Percentiles rank a stretch among this genome's conserved stretches.
These are phyloP conservation scores for Trichoderma simmonsii DNA, from an alignment of 2,329 filamentous ascomycete species.

Conservation along the genomic window DNA sequence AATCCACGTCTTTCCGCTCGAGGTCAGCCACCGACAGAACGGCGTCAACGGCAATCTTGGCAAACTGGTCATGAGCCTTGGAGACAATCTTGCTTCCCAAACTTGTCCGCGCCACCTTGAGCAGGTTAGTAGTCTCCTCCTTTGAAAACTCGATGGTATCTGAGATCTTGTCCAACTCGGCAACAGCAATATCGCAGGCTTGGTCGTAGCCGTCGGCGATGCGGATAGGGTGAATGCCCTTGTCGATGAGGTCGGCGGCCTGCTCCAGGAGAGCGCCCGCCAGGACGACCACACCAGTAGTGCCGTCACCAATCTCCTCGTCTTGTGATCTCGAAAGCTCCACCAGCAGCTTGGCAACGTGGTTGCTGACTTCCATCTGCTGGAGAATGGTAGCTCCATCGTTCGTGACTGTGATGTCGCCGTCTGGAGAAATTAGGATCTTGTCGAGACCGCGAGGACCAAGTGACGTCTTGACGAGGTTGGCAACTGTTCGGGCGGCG, in stretches of 20 bases:
- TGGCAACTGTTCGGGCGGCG: constrained; percentile 90
- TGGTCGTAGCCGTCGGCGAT: constrained; percentile 98
- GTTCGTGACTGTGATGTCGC: constrained; percentile 98
- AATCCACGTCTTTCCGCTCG: constrained; percentile 95
- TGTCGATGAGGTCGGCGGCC: constrained; percentile 96
- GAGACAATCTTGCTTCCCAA: constrained; percentile 98
- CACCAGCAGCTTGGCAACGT: constrained; percentile 94
- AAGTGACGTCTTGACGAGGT: constrained; percentile 95
- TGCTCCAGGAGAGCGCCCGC: constrained; percentile 94
- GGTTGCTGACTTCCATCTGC: constrained; percentile 99
- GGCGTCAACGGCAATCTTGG: constrained; percentile 94
- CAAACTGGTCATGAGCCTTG: constrained; percentile 97
- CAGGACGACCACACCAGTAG: constrained; percentile 93
- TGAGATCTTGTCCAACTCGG: constrained; percentile 87
- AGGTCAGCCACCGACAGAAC: constrained; percentile 95
- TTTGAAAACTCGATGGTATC: constrained; percentile 84
- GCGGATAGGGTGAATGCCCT: constrained; percentile 97
- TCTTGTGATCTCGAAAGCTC: constrained; percentile 98
- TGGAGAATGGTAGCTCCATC: constrained; percentile 96
- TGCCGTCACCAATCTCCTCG: constrained; percentile 97
- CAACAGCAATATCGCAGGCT: constrained; percentile 93
- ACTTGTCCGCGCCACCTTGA: constrained; percentile 93
- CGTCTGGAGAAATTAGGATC: constrained; percentile 97
- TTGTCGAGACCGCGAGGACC: constrained; percentile 96
- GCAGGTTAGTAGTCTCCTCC: constrained; percentile 76